Evolutionary conservation across 257 asterid genomes (phyloP).

Genomic region (Echites panduratus): DNA sequence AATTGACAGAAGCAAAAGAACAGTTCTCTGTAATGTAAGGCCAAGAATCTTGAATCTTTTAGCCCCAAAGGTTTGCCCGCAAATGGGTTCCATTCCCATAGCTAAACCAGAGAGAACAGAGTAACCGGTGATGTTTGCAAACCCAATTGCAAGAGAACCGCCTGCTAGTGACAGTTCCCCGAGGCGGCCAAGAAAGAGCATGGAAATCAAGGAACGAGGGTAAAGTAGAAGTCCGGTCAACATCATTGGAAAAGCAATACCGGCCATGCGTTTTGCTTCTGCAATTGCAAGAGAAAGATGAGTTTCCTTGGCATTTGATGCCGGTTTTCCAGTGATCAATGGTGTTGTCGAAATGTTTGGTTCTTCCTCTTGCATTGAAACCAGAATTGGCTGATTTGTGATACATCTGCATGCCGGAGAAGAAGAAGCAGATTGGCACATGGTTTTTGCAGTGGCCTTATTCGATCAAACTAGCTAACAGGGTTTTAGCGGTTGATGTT

Average conservation of each 20-base stretch:
- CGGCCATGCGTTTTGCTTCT: constrained; percentile 33
- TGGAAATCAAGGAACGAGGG: constrained; percentile 35
- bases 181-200: constrained; percentile 38
- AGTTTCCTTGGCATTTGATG: background rate
- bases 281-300: constrained; percentile 14
- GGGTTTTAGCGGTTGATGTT: constrained; percentile 2
- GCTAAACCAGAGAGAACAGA: constrained; percentile 36
- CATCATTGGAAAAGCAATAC: constrained; percentile 33
- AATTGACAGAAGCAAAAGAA: constrained; percentile 22
- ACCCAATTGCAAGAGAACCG: constrained; percentile 36
- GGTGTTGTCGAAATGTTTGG: constrained; percentile 7
- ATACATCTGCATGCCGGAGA: constrained; percentile 3
- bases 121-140: constrained; percentile 41
- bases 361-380: background rate
- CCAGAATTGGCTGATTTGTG: background rate
- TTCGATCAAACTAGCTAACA: background rate
- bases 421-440: constrained; percentile 9
- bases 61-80: constrained; percentile 40
- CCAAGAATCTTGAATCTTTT: constrained; percentile 28
- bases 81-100: constrained; percentile 46
- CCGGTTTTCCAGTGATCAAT: constrained; percentile 11
- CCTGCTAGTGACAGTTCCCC: constrained; percentile 37
- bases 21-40: constrained; percentile 28
- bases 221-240: constrained; percentile 34
- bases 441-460: background rate